Base-by-base conservation (phyloP, 371 early-diverging fungal genomes). In the Sporodiniella umbellata region DNA sequence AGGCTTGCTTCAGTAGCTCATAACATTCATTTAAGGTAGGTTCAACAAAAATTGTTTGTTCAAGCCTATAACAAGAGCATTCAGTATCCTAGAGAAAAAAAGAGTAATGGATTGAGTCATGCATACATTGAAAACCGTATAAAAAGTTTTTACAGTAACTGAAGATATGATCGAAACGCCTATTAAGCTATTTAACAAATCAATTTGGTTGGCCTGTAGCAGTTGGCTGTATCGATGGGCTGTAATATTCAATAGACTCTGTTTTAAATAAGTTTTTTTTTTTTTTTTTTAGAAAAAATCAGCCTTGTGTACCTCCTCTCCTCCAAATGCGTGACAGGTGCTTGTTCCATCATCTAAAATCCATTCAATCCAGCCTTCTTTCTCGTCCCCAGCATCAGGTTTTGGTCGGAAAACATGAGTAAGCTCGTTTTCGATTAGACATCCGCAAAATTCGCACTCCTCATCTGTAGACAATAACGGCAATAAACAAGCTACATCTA, bases 311-410 rank as follows among this genome's bases (percentile, higher is more conserved):
- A 75, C 71, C 53, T 75, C 75, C 60, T 75, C 71, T 39, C 71
- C 59, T 39, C 71, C 71, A 50, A 44, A 64, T 4, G 59, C 51
- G 23, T 35, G 60, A 26, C 64, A 52, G 1, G 42, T 54, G 17
- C 64, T 66, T 5, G 56, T 60, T 3, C 71, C 71, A 45, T 75
- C 69, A 39, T 75, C 71, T 4, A 75, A 39, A 11, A 42, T 37
- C 75, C 71, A 70, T 45, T 70, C 61, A 10, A 70, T 51, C 68
- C 71, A 66, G 15, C 69, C 62, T 52, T 57, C 42, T 8, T 37
- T 45, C 33, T 53, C 40, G 33, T 21, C 17, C 21, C 33, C 31
- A 19, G 8, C 21, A 10, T 7, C 21, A 33, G 56, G 37, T 54
- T 45, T 57, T 15, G 48, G 60, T 31, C 62, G 53, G 38, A 62